Evolutionary conservation across 257 asterid genomes (phyloP).

Genomic region (Nicotiana obtusifolia): DNA sequence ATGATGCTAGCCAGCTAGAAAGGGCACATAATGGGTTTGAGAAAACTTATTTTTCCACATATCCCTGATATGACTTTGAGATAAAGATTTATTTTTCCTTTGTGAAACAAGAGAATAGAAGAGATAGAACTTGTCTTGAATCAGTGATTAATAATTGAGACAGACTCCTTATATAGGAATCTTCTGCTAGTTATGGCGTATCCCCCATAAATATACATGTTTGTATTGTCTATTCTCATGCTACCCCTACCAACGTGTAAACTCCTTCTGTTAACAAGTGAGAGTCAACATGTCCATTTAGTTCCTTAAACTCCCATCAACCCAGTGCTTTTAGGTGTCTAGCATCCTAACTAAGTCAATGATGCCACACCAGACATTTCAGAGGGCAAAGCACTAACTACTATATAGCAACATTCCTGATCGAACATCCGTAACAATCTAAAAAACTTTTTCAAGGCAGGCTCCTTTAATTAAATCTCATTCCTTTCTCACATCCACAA

Average conservation of each 20-base stretch:
- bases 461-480: no score
- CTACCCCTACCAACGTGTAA: neutral
- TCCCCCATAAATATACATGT: neutral
- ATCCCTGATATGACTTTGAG: neutral
- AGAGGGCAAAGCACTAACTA: neutral
- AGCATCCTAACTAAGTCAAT: neutral
- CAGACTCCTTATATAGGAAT: neutral
- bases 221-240: neutral
- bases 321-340: neutral
- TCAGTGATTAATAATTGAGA: neutral
- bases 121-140: neutral
- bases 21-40: neutral
- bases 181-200: no score
- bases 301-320: conserved; percentile 7
- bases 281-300: neutral
- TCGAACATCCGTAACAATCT: no score
- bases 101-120: neutral
- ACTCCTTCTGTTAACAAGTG: neutral
- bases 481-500: no score
- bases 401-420: neutral
- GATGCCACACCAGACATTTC: neutral
- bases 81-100: neutral
- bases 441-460: no score
- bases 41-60: neutral
- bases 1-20: neutral